Conservation (phyloP, 495 filamentous ascomycete genomes). For the Cercophora samala region DNA sequence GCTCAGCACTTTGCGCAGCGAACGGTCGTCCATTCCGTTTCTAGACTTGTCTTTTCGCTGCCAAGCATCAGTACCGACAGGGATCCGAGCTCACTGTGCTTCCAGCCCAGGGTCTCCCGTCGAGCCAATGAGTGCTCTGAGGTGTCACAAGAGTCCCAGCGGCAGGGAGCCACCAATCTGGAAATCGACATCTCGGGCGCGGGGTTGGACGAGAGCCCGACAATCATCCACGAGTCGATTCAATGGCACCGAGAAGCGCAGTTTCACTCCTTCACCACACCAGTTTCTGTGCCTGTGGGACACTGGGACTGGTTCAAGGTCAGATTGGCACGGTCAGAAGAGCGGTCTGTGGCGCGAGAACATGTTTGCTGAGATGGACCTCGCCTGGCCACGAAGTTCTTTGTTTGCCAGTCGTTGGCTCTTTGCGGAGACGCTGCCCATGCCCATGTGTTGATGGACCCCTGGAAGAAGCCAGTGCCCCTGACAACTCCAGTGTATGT, state of each 20-base stretch:
- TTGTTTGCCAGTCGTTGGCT: neutral
- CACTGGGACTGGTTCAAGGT: neutral
- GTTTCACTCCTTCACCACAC: neutral
- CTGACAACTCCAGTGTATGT: neutral
- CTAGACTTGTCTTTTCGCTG: neutral
- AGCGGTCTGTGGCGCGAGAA: neutral
- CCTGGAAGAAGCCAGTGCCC: too few species aligned
- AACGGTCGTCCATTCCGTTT: neutral
- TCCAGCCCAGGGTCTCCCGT: neutral
- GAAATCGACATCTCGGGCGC: conserved; percentile 4
- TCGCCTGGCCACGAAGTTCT: neutral
- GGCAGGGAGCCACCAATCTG: conserved; percentile 2
- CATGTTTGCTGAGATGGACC: neutral
- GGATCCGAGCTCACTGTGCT: neutral
- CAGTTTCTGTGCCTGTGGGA: neutral
- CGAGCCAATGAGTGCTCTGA: neutral
- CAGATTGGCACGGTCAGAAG: neutral
- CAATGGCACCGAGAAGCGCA: neutral
- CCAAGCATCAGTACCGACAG: neutral
- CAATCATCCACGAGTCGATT: neutral
- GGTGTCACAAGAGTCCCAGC: neutral
- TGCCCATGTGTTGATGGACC: too few species aligned
- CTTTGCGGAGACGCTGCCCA: neutral
- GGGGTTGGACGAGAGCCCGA: conserved; percentile 6
- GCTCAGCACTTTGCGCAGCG: neutral